Conservation (phyloP, 352 stramenopile genomes). For the Phytophthora cryptogea region DNA sequence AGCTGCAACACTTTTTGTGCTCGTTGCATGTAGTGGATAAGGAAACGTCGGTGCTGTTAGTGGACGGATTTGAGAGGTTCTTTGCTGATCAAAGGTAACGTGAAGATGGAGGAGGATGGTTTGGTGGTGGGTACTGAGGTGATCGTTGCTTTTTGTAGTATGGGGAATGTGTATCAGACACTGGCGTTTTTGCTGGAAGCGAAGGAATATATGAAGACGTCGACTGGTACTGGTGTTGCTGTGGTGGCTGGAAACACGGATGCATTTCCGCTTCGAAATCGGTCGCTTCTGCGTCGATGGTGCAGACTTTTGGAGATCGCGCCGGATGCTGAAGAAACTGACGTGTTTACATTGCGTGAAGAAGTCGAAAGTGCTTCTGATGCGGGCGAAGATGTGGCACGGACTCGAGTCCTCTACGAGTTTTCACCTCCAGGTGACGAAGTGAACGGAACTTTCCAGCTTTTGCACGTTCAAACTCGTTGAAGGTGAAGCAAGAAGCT, state of each 20-base stretch:
- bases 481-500: slow-evolving; percentile 1
- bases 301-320: slow-evolving; percentile 56
- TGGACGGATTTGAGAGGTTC: slow-evolving; percentile 64
- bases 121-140: neutral
- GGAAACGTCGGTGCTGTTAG: slow-evolving; percentile 53
- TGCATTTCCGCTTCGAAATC: slow-evolving; percentile 45
- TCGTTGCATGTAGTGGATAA: slow-evolving; percentile 57
- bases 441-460: slow-evolving; percentile 35
- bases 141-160: slow-evolving; percentile 17
- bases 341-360: slow-evolving; percentile 41
- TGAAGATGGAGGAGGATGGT: neutral
- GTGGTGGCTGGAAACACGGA: slow-evolving; percentile 42
- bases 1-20: slow-evolving; percentile 68
- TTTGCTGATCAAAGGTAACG: slow-evolving; percentile 47
- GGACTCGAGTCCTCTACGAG: slow-evolving; percentile 36
- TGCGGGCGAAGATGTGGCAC: slow-evolving; percentile 10
- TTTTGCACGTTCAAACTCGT: slow-evolving; percentile 35
- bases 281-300: slow-evolving; percentile 47
- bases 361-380: slow-evolving; percentile 22
- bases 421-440: slow-evolving; percentile 29
- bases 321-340: slow-evolving; percentile 19
- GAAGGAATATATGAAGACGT: slow-evolving; percentile 49
- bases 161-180: slow-evolving; percentile 63
- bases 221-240: slow-evolving; percentile 38
- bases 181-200: slow-evolving; percentile 61